phyloP scores from a whole-genome alignment of 1,284 basidiomycete genomes.

The Kalmanozyma brasiliensis region DNA sequence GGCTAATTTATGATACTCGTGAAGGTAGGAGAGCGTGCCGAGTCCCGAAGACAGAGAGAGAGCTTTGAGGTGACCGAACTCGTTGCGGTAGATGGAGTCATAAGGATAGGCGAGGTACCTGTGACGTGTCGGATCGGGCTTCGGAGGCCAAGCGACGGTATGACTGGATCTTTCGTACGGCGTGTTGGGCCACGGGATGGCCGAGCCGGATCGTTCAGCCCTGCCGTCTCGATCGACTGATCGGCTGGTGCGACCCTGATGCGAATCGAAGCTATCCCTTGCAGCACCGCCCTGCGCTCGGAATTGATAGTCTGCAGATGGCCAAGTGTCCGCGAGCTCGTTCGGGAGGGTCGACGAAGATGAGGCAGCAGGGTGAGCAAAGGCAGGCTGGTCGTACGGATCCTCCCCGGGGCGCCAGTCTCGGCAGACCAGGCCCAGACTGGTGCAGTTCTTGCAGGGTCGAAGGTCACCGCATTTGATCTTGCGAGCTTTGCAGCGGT shows the following conservation, averaged over 20 bases:
- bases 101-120: conserved; percentile 49
- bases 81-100: conserved; percentile 50
- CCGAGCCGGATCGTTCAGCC: conserved; percentile 31
- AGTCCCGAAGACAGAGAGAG: conserved; percentile 46
- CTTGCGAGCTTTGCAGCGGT: conserved; percentile 52
- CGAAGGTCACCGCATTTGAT: conserved; percentile 50
- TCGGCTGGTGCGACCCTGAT: conserved; percentile 11
- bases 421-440: conserved; percentile 37
- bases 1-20: conserved; percentile 52
- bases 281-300: conserved; percentile 2
- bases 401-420: conserved; percentile 53
- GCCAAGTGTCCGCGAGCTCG: conserved; percentile 14
- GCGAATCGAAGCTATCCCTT: conserved; percentile 5
- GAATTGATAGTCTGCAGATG: conserved; percentile 10
- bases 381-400: conserved; percentile 14
- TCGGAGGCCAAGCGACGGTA: conserved; percentile 47
- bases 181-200: conserved; percentile 50
- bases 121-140: conserved; percentile 40
- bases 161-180: conserved; percentile 42
- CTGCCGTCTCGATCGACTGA: conserved; percentile 15
- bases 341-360: conserved; percentile 14
- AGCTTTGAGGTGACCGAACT: conserved; percentile 49
- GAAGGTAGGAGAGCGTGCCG: conserved; percentile 48
- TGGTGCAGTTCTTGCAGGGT: conserved; percentile 51
- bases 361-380: conserved; percentile 27